Conservation (phyloP, 2,329 filamentous ascomycete genomes). For the Karstenula rhodostoma region DNA sequence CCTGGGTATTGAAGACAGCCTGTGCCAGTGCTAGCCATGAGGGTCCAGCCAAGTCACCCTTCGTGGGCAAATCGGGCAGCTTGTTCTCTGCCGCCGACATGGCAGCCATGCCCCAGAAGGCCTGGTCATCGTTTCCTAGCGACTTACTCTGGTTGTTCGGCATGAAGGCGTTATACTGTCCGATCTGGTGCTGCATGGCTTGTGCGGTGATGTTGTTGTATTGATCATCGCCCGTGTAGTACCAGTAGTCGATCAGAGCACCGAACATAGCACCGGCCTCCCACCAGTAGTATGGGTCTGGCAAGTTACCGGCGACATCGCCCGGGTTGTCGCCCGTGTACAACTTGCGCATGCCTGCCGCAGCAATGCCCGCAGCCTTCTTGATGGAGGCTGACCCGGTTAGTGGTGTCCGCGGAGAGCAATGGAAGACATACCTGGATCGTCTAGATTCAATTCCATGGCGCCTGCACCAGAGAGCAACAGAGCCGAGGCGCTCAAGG, state of each 20-base stretch:
- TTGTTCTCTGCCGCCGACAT: slow-evolving; percentile 65
- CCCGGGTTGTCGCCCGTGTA: slow-evolving; percentile 70
- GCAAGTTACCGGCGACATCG: slow-evolving; percentile 66
- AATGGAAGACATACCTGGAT: slow-evolving; percentile 33
- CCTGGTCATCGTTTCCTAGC: slow-evolving; percentile 65
- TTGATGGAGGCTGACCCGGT: slow-evolving; percentile 66
- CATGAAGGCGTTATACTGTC: slow-evolving; percentile 78
- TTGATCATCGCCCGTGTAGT: slow-evolving; percentile 51
- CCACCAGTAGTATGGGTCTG: slow-evolving; percentile 55
- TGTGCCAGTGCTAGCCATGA: slow-evolving; percentile 72
- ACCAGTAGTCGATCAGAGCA: slow-evolving; percentile 53
- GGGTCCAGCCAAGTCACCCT: slow-evolving; percentile 56
- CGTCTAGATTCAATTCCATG: slow-evolving; percentile 40
- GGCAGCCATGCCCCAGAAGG: slow-evolving; percentile 66
- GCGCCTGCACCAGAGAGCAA: slow-evolving; percentile 43
- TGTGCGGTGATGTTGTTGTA: slow-evolving; percentile 50
- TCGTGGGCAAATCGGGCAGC: slow-evolving; percentile 49
- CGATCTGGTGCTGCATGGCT: slow-evolving; percentile 78
- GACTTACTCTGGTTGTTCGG: slow-evolving; percentile 71
- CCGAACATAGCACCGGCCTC: slow-evolving; percentile 53
- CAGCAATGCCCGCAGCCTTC: slow-evolving; percentile 67
- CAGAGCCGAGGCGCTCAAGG: slow-evolving; percentile 41
- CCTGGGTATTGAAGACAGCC: slow-evolving; percentile 78
- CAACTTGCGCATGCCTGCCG: slow-evolving; percentile 68
- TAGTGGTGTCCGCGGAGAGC: slow-evolving; percentile 17